Evolutionary conservation across 805 yeast species (phyloP), one percentile per base, ranked within the genome.

Genomic region (Pichia occidentalis): DNA sequence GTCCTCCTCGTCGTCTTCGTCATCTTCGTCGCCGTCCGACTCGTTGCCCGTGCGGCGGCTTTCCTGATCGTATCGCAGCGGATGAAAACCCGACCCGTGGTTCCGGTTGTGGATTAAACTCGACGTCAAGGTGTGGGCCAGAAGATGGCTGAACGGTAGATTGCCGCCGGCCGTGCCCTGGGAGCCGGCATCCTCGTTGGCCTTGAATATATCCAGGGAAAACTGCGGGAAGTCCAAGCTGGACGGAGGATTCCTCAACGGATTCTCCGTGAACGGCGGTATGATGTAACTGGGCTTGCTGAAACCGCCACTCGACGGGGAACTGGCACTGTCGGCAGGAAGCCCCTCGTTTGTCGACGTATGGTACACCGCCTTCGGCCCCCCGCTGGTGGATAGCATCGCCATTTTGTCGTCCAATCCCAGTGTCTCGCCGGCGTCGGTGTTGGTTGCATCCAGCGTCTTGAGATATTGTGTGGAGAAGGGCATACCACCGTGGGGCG

Each of bases 401-500:
- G n/a, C n/a, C n/a, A n/a, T n/a, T n/a, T n/a, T n/a, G n/a, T n/a
- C n/a, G n/a, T n/a, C n/a, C n/a, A n/a, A n/a, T n/a, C n/a, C n/a
- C n/a, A n/a, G n/a, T n/a, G n/a, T n/a, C n/a, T n/a, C n/a, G n/a
- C n/a, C n/a, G n/a, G n/a, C n/a, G n/a, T n/a, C n/a, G n/a, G n/a
- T n/a, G n/a, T n/a, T n/a, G n/a, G n/a, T n/a, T n/a, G n/a, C n/a
- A n/a, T n/a, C n/a, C n/a, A n/a, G n/a, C n/a, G n/a, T 27, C 27
- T 26, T 29, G 14, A 52, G 21, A 27, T 45, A 57, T 21, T 54
- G 52, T 34, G 52, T 42, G 5, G 59, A 41, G 6, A 57, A 38
- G 1, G 65, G 65, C 7, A 72, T 60, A 32, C 75, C 75, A 1
- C 80, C 80, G 53, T 74, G 80, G 3, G 80, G 80, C 21, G 77